Conservation (phyloP, 192 early-diverging fungal genomes). For the Podila verticillata region DNA sequence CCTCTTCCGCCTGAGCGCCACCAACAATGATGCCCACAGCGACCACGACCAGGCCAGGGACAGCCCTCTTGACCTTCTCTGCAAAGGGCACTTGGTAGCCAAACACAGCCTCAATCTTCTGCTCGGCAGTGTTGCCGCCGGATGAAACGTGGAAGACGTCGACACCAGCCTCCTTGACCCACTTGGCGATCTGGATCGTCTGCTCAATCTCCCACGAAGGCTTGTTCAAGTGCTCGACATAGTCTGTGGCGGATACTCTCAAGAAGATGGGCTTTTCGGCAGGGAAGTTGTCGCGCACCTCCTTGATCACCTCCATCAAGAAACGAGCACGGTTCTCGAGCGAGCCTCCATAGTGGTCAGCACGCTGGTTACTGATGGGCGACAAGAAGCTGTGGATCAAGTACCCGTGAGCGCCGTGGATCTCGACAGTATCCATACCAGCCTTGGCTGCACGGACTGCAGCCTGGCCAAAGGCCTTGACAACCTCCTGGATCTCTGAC, state of each 20-base stretch:
- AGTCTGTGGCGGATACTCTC: conserved; percentile 84
- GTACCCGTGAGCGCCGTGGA: conserved; percentile 93
- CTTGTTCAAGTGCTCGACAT: conserved; percentile 51
- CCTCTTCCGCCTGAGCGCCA: conserved; percentile 72
- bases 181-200: conserved; percentile 64
- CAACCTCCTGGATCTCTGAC: conserved; percentile 70
- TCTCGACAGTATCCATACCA: conserved; percentile 88
- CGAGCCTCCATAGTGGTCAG: conserved; percentile 90
- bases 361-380: conserved; percentile 81
- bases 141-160: conserved; percentile 87
- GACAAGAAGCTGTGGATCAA: conserved; percentile 83
- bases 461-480: conserved; percentile 68
- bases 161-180: conserved; percentile 74
- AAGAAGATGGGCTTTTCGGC: conserved; percentile 77
- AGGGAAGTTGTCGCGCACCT: conserved; percentile 68
- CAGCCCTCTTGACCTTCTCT: conserved; percentile 64
- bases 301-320: conserved; percentile 66
- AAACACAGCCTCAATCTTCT: conserved; percentile 53
- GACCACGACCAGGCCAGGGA: conserved; percentile 59
- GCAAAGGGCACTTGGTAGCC: conserved; percentile 81
- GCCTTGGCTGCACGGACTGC: conserved; percentile 77
- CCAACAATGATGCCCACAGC: conserved; percentile 81
- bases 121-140: conserved; percentile 71
- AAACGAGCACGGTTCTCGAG: conserved; percentile 54
- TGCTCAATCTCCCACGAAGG: conserved; percentile 77